These are phyloP conservation scores for Backusella luteola DNA, from an alignment of 192 early-diverging fungal species.

Conservation along the genomic window DNA sequence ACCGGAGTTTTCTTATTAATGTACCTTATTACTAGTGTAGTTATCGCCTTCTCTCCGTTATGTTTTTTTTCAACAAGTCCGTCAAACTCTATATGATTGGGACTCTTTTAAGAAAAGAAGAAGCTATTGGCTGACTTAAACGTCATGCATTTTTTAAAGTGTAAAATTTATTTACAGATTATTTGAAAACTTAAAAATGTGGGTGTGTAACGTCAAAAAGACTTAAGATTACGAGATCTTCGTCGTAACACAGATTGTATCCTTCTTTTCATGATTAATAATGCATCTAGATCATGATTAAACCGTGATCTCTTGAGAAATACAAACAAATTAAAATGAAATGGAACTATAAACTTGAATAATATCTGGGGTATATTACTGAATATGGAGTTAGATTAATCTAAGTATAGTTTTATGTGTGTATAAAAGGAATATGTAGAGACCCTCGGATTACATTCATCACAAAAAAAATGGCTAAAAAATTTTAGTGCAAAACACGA, in stretches of 20 bases:
- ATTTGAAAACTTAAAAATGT: neutral
- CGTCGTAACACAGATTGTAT: neutral
- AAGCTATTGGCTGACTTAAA: neutral
- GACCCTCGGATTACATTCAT: neutral
- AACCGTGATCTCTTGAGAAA: neutral
- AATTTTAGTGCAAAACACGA: neutral
- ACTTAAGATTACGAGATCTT: conserved; percentile 1
- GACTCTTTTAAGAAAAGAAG: neutral
- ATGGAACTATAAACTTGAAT: neutral
- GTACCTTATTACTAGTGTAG: neutral
- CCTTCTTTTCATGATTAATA: neutral
- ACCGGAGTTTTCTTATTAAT: neutral
- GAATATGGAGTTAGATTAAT: neutral
- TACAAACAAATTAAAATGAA: neutral
- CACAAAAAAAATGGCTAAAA: neutral
- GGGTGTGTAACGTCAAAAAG: neutral
- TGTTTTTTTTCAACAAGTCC: neutral
- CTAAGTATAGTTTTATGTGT: neutral
- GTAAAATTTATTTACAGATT: conserved; percentile 1
- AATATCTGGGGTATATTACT: neutral
- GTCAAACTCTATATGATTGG: conserved; percentile 1
- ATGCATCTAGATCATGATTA: neutral
- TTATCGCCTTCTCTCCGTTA: neutral
- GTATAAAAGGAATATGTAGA: neutral
- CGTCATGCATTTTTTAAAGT: neutral